Percentiles rank a stretch among this genome's conserved stretches.
phyloP scores from a whole-genome alignment of 2,329 filamentous ascomycete genomes.

The Tricladium varicosporioides region DNA sequence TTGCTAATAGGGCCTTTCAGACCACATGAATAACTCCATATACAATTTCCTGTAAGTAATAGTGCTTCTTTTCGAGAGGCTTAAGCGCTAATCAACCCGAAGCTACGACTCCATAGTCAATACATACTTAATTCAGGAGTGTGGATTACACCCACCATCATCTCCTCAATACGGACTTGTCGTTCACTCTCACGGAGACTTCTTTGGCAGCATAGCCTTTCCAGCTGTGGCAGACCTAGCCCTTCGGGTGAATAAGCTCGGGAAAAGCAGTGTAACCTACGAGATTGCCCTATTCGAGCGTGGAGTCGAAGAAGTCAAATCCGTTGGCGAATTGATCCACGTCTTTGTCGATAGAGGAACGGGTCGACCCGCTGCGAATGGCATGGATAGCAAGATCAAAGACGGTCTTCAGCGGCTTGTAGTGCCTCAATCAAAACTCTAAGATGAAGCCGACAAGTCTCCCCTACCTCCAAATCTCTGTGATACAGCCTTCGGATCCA shows the following conservation, averaged over 20 bases:
- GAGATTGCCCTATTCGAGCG: conserved; percentile 84
- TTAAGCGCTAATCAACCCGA: not conserved
- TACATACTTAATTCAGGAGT: conserved; percentile 78
- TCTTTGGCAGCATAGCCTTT: conserved; percentile 77
- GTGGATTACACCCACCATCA: conserved; percentile 67
- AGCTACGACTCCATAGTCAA: conserved; percentile 90
- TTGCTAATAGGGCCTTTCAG: conserved; percentile 23
- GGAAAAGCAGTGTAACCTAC: conserved; percentile 83
- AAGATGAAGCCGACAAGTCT: not conserved
- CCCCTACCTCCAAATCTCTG: no score
- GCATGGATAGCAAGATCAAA: conserved; percentile 61
- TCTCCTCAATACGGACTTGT: conserved; percentile 78
- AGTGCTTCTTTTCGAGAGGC: no score
- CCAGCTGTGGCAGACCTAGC: conserved; percentile 80
- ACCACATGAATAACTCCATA: conserved; percentile 87
- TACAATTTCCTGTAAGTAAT: conserved; percentile 49
- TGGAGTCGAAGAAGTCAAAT: conserved; percentile 70
- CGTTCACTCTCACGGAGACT: conserved; percentile 82
- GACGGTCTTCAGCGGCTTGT: conserved; percentile 57
- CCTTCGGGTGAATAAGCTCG: conserved; percentile 78
- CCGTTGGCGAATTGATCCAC: conserved; percentile 83
- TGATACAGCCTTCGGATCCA: no score
- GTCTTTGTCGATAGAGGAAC: conserved; percentile 80
- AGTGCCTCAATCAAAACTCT: conserved; percentile 34
- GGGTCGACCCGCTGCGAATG: conserved; percentile 62